Evolutionary conservation across 169 alveolate species (phyloP).

Genomic region (Perkinsus chesapeaki): DNA sequence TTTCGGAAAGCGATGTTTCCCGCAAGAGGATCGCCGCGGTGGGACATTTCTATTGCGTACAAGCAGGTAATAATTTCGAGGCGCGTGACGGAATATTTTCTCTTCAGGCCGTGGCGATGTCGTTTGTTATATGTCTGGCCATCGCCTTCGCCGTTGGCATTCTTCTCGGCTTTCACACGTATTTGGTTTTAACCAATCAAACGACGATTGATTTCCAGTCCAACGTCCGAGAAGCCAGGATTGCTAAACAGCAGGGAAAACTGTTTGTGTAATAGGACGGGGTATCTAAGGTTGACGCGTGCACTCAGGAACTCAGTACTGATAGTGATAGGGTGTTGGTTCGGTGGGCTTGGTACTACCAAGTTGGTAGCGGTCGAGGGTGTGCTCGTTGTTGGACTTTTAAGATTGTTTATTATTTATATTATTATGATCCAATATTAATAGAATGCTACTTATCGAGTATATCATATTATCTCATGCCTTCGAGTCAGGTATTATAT

Average conservation of each 20-base stretch:
- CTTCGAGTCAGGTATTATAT: too few species aligned
- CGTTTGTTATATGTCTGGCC: background rate
- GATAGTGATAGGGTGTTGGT: too few species aligned
- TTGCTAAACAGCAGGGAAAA: background rate
- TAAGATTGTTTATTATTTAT: too few species aligned
- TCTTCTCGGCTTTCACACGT: slow-evolving; percentile 22
- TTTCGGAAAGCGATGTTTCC: background rate
- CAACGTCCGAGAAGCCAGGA: background rate
- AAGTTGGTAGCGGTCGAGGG: too few species aligned
- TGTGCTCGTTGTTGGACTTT: too few species aligned
- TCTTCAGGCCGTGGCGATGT: background rate
- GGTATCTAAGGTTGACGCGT: too few species aligned
- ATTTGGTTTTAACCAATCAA: slow-evolving; percentile 22
- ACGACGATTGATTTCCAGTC: slow-evolving; percentile 21
- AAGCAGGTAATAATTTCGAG: background rate
- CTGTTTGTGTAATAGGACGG: background rate
- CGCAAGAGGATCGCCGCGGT: background rate
- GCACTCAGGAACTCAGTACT: too few species aligned
- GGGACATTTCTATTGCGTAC: background rate
- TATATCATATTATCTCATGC: too few species aligned
- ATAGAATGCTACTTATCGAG: too few species aligned
- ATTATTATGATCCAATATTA: too few species aligned
- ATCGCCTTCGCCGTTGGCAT: background rate
- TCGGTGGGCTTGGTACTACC: too few species aligned
- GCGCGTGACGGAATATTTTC: background rate